These are phyloP conservation scores for Phaffia rhodozyma DNA, from an alignment of 1,284 basidiomycete genomes.

Conservation along the genomic window DNA sequence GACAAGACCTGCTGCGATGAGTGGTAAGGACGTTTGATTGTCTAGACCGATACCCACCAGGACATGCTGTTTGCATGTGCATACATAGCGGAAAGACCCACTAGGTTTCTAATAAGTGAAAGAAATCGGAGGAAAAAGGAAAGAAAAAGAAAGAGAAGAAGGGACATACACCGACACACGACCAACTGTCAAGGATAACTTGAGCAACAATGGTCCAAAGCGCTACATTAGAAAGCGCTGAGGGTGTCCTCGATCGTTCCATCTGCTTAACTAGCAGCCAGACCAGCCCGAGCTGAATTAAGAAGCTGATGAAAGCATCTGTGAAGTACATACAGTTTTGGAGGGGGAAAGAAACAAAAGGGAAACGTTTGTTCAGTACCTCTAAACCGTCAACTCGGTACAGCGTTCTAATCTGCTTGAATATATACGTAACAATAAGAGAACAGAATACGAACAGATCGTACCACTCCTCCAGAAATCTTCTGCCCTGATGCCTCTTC, in stretches of 20 bases:
- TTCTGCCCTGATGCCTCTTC: neutral
- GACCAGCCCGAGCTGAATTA: neutral
- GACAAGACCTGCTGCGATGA: constrained; percentile 13
- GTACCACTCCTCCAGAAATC: neutral
- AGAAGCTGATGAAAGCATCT: neutral
- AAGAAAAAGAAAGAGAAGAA: neutral
- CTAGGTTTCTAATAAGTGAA: too few species aligned
- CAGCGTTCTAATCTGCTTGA: neutral
- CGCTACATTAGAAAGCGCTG: constrained; percentile 9
- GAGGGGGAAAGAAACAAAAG: too few species aligned
- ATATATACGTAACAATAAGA: neutral
- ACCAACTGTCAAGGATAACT: constrained; percentile 2
- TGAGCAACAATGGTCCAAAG: constrained; percentile 3
- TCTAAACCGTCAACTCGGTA: neutral
- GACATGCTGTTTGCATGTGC: neutral
- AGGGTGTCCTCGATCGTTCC: neutral
- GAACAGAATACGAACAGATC: neutral
- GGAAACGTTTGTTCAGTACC: neutral
- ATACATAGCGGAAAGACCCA: too few species aligned
- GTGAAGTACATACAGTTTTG: neutral
- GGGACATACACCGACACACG: neutral
- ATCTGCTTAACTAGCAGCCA: constrained; percentile 1
- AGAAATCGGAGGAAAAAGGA: neutral
- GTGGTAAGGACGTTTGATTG: neutral
- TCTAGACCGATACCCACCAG: constrained; percentile 14